Base-by-base conservation (phyloP, 371 early-diverging fungal species). In the Coemansia sp. region DNA sequence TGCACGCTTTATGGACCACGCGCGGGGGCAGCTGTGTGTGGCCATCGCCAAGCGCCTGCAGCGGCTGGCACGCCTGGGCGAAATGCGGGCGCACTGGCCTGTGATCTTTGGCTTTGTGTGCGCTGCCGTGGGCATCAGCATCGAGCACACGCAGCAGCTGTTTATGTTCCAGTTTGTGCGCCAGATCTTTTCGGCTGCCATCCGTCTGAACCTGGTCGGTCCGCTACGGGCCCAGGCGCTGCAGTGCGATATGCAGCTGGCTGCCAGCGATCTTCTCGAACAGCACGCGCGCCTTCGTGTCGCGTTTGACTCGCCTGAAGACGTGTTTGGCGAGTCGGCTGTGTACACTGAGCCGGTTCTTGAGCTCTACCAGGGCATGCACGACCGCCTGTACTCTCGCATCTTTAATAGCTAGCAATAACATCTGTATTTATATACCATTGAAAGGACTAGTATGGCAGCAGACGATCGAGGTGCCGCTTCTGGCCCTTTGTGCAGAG, bases 341-440 rank as follows among this genome's bases (percentile, higher is more conserved):
- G 78, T 68, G 39, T 78, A 78, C 66, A 78, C 78, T 0, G 78
- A 78, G 53, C 90, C 94, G 2, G 65, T 93, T 1, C 73, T 92
- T 1, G 96, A 95, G 84, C 87, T 95, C 8, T 88, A 91, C 62
- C 93, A 93, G 80, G 94, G 94, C 7, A 83, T 91, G 82, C 96
- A 95, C 80, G 94, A 93, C 73, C 85, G 91, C 26, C 83, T 95
- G 58, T 95, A 94, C 79, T 89, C 93, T 16, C 78, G 94, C 42
- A 80, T 95, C 59, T 95, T 95, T 77, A 94, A 93, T 72, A 91
- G 91, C 68, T 94, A 83, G 44, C 28, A 8, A 39, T 23, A 14
- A 18, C 14, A 12, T 33, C 16, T 33, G 11, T 55, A 16, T 55
- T 25, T 30, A 21, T 9, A 26, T 54, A 16, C 25, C 26, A 33